Evolutionary conservation across 2,329 filamentous ascomycete genomes (phyloP).

Genomic region (Aureobasidium vineae): DNA sequence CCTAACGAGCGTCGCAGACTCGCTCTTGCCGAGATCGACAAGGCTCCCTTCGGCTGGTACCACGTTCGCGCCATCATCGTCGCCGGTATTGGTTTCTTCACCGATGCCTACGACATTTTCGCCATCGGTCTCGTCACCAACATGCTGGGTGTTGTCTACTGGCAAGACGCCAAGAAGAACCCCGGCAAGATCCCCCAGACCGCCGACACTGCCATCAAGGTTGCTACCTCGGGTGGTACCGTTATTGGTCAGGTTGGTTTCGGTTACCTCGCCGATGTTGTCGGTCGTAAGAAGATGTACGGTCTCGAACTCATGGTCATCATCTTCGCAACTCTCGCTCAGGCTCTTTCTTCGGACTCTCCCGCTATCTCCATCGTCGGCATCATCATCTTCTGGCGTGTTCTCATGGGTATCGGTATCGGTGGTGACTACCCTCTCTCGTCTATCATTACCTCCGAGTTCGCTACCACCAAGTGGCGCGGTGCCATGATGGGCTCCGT

Average conservation of each 20-base stretch:
- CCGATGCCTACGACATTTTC: conserved; percentile 77
- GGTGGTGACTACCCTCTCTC: conserved; percentile 79
- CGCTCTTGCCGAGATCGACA: conserved; percentile 78
- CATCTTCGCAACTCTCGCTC: conserved; percentile 73
- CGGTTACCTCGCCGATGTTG: conserved; percentile 71
- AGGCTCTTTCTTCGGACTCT: conserved; percentile 64
- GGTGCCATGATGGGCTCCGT: conserved; percentile 86
- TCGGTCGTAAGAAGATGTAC: conserved; percentile 82
- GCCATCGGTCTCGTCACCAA: conserved; percentile 69
- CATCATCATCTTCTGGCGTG: conserved; percentile 75
- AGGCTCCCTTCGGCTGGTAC: conserved; percentile 80
- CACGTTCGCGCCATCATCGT: conserved; percentile 75
- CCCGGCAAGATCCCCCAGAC: conserved; percentile 58
- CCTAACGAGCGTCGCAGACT: conserved; percentile 75
- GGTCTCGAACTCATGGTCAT: conserved; percentile 77
- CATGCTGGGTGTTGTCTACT: conserved; percentile 80
- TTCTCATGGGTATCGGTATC: conserved; percentile 75
- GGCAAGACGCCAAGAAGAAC: conserved; percentile 44
- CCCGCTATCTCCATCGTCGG: conserved; percentile 61
- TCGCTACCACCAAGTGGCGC: conserved; percentile 80
- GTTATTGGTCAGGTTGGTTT: conserved; percentile 81
- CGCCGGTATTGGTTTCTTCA: conserved; percentile 85
- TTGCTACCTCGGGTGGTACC: conserved; percentile 78
- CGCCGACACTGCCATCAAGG: conserved; percentile 80
- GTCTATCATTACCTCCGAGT: conserved; percentile 82